A percentile compares a stretch with the other conserved stretches of the same genome.
Evolutionary conservation across 345 rosid genomes (phyloP).

Genomic region (Anastatica hierochuntica): DNA sequence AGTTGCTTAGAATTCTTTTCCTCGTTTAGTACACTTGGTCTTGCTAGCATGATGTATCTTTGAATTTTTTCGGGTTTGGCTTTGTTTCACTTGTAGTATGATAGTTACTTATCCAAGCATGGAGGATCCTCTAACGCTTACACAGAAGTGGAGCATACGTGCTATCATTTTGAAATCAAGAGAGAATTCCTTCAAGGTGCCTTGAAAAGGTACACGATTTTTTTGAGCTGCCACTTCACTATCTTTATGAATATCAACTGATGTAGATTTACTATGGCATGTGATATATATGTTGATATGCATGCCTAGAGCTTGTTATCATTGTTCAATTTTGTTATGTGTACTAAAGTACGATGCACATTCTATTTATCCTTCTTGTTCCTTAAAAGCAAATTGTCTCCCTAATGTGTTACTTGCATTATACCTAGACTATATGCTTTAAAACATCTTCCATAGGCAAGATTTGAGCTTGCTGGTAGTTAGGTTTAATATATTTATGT

Average conservation of each 20-base stretch:
- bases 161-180: slow-evolving; percentile 97
- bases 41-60: slow-evolving; percentile 6
- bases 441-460: not conserved
- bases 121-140: slow-evolving; percentile 98
- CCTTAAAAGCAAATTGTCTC: no score
- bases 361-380: no score
- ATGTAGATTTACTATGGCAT: no score
- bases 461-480: not conserved
- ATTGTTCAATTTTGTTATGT: no score
- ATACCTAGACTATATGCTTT: no score
- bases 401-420: no score
- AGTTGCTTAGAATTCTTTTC: no score
- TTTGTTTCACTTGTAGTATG: slow-evolving; percentile 66
- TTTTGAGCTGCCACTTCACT: no score
- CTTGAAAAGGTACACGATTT: slow-evolving; percentile 72
- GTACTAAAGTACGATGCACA: no score
- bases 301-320: no score
- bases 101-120: slow-evolving; percentile 95
- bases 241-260: no score
- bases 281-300: no score
- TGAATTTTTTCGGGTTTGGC: slow-evolving; percentile 30
- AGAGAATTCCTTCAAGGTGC: slow-evolving; percentile 80
- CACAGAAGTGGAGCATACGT: slow-evolving; percentile 88
- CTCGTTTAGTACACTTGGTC: not conserved
- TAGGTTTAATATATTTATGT: not conserved